Evolutionary conservation across 2,329 filamentous ascomycete genomes (phyloP), one percentile per base, ranked within the genome.

Genomic region (Davidsoniella eucalypti): DNA sequence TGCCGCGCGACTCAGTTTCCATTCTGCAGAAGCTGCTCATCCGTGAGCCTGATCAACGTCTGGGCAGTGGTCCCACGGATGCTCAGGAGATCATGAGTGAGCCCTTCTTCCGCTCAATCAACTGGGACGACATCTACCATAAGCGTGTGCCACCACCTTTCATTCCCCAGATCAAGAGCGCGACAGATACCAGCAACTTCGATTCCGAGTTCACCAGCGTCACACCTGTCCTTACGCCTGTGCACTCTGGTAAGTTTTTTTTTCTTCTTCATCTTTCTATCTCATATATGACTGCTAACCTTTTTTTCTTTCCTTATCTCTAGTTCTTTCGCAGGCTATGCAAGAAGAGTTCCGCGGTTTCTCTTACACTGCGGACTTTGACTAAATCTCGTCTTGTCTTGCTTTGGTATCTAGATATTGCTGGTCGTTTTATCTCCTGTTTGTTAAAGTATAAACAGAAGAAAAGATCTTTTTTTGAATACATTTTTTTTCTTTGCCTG

Each of bases 321-420:
- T 57, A 94, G 92, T 98, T 42, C 75, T 98, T 56, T 94, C 90
- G 25, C 92, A 96, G 71, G 87, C 87, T 41, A 96, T 96, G 88
- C 92, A 98, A 69, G 92, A 98, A 70, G 88, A 98, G 65, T 98
- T 98, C 82, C 80, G 92, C 53, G 92, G 92, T 57, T 98, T 98
- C 71, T 96, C 90, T 23, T 98, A 98, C 68, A 92, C 86, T 48
- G 85, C 86, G 54, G 87, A 94, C 65, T 93, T 93, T 67, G 82
- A 83, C 55, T 88, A 70, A 63, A 29, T 40, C 2, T n/a, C 5
- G 42, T 29, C 21, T 44, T 44, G 21, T 16, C 25, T 33, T 12
- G 29, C 29, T 4, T 33, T 33, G 29, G 12, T 33, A 33, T 33
- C 29, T 33, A 33, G 29, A 33, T 10, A 12, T 33, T 33, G 3